Evolutionary conservation across 257 asterid species (phyloP).

Genomic region (Nicotiana benthamiana): DNA sequence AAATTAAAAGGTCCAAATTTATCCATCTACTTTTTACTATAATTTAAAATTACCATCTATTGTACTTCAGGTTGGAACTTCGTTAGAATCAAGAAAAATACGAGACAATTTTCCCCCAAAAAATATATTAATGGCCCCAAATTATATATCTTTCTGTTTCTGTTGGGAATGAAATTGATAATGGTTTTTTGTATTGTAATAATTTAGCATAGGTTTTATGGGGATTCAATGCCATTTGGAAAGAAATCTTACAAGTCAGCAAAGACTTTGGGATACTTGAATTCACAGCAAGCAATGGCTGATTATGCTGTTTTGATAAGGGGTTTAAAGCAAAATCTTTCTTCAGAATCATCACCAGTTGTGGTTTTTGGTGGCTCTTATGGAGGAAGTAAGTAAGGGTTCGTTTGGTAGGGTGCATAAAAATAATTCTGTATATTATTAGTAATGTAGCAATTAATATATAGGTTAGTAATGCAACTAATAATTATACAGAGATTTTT

Average conservation of each 20-base stretch:
- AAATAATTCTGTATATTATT: too few relatives aligned
- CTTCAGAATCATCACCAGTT: constrained; percentile 75
- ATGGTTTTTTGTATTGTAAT: background rate
- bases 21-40: too few relatives aligned
- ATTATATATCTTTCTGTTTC: background rate
- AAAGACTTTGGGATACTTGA: constrained; percentile 58
- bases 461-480: too few relatives aligned
- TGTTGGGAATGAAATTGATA: background rate
- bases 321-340: constrained; percentile 57
- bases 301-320: constrained; percentile 58
- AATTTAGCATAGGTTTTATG: constrained; percentile 70
- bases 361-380: constrained; percentile 86
- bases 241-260: constrained; percentile 44
- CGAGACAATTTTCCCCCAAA: too few relatives aligned
- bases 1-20: too few relatives aligned
- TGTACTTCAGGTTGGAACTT: too few relatives aligned
- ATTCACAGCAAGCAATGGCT: constrained; percentile 73
- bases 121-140: too few relatives aligned
- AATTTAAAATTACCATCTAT: background rate
- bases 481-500: too few relatives aligned
- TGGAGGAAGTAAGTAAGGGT: constrained; percentile 60
- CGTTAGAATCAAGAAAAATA: too few relatives aligned
- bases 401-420: too few relatives aligned
- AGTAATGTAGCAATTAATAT: too few relatives aligned
- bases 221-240: constrained; percentile 70